These are phyloP conservation scores for Colletotrichum filicis DNA, from an alignment of 2,329 filamentous ascomycete species.

Conservation along the genomic window DNA sequence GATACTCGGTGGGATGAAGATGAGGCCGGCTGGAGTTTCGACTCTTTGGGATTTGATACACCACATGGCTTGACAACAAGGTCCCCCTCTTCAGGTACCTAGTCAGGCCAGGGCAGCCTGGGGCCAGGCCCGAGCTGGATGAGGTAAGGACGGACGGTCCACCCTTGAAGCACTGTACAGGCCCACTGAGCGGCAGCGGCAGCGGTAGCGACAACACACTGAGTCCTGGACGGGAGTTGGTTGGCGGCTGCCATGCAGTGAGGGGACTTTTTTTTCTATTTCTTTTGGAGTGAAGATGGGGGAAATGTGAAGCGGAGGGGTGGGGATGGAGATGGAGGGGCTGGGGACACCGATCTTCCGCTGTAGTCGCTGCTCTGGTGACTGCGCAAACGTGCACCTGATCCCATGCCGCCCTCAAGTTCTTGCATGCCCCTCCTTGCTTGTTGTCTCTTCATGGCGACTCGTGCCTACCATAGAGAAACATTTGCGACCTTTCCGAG, in stretches of 20 bases:
- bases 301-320: no score
- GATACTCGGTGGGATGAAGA: constrained; percentile 12
- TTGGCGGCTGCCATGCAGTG: not conserved
- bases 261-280: not conserved
- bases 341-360: not conserved
- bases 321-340: no score
- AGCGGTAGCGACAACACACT: not conserved
- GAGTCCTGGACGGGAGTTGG: not conserved
- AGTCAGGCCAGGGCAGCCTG: not conserved
- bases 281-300: no score
- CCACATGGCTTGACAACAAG: constrained; percentile 27
- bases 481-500: no score
- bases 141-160: not conserved
- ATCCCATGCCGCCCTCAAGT: not conserved
- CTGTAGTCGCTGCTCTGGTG: not conserved
- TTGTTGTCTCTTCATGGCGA: not conserved
- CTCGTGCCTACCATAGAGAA: not conserved
- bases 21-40: constrained; percentile 28
- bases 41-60: constrained; percentile 26
- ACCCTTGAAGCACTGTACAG: not conserved
- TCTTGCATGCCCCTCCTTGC: not conserved
- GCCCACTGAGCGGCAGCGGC: not conserved
- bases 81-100: constrained; percentile 2
- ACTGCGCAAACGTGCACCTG: not conserved
- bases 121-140: not conserved